These are phyloP conservation scores for Apiospora marii DNA, from an alignment of 2,329 filamentous ascomycete genomes.

Conservation along the genomic window DNA sequence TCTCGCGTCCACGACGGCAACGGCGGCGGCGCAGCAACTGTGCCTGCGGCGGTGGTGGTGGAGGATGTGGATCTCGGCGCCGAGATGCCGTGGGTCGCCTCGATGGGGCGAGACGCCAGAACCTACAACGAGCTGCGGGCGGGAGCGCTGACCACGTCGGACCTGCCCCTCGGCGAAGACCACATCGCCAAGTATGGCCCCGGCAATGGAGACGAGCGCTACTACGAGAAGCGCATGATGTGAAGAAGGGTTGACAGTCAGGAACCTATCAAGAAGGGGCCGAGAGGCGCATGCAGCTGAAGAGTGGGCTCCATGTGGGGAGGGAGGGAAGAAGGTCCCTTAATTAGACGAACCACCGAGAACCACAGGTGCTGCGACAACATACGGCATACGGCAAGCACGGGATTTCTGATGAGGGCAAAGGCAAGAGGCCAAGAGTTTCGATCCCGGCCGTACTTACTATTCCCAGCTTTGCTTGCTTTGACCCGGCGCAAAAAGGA, in stretches of 20 bases:
- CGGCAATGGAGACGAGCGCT: not conserved
- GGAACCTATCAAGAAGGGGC: not conserved
- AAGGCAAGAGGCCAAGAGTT: not conserved
- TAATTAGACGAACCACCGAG: not conserved
- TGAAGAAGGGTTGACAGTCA: not conserved
- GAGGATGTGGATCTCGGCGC: not conserved
- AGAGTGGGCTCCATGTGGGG: not conserved
- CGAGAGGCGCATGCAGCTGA: not conserved
- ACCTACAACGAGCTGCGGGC: not conserved
- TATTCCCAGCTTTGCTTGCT: not conserved
- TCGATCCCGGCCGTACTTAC: not conserved
- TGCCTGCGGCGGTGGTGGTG: not conserved
- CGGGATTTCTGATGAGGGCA: not conserved
- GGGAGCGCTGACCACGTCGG: not conserved
- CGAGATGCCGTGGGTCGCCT: slow-evolving; percentile 1
- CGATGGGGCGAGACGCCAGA: not conserved
- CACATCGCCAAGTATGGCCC: slow-evolving; percentile 1
- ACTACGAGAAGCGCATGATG: not conserved
- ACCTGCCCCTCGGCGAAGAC: not conserved
- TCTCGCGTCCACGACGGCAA: not conserved
- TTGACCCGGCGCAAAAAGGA: not conserved
- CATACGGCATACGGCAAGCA: not conserved
- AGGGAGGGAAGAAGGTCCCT: not conserved
- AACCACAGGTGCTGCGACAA: not conserved
- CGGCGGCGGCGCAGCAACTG: not conserved